phyloP scores from a whole-genome alignment of 306 rosid genomes.

The Prunus dulcis region DNA sequence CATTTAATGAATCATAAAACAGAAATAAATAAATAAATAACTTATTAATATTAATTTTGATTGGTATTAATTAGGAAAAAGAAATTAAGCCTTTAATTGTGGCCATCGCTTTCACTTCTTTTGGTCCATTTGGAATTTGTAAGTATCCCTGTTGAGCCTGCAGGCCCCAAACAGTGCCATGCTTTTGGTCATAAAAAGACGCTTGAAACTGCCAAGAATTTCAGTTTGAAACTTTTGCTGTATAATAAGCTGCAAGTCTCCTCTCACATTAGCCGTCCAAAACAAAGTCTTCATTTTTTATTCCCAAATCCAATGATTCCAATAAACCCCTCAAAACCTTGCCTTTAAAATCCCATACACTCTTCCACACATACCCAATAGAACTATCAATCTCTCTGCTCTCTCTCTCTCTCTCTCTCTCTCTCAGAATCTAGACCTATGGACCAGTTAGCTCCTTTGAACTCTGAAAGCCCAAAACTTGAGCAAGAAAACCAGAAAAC shows the following conservation, averaged over 20 bases:
- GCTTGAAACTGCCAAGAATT: constrained; percentile 27
- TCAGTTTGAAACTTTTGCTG: constrained; percentile 4
- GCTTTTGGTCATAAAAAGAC: constrained; percentile 50
- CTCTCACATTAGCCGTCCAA: constrained; percentile 34
- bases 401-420: neutral
- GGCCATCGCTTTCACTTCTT: neutral
- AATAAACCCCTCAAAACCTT: neutral
- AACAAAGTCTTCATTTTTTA: neutral
- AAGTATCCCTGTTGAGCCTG: neutral
- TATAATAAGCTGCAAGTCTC: neutral
- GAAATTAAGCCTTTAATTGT: neutral
- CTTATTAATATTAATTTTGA: neutral
- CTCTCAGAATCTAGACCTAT: constrained; percentile 5
- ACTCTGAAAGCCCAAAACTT: constrained; percentile 42
- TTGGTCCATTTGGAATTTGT: constrained; percentile 3
- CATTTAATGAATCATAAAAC: neutral
- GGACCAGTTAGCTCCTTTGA: constrained; percentile 28
- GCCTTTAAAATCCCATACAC: constrained; percentile 36
- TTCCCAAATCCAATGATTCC: neutral
- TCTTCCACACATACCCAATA: constrained; percentile 2
- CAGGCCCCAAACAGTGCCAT: constrained; percentile 24
- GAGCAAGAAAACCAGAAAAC: constrained; percentile 11
- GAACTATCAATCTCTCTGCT: neutral
- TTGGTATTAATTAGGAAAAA: neutral
- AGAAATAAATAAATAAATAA: neutral